phyloP scores from a whole-genome alignment of 768 basidiomycete species.

The Rhizopogon roseolus region DNA sequence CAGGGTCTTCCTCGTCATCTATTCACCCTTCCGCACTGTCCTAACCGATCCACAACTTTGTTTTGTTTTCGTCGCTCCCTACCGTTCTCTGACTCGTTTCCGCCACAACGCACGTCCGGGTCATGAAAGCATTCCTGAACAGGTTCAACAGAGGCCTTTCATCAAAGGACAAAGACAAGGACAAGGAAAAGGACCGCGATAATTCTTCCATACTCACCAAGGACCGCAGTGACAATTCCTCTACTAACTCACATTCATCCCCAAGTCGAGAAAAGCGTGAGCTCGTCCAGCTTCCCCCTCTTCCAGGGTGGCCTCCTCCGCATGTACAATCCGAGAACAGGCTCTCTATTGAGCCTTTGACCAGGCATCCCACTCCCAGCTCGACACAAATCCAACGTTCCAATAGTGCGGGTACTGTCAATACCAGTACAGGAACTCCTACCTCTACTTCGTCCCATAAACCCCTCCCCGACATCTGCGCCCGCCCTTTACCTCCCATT shows the following conservation, averaged over 20 bases:
- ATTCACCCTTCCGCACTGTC: not conserved
- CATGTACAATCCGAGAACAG: conserved; percentile 11
- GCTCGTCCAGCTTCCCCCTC: conserved; percentile 52
- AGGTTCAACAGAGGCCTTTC: conserved; percentile 63
- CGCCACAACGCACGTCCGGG: conserved; percentile 1
- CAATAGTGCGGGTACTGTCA: conserved; percentile 21
- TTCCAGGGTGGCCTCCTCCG: conserved; percentile 64
- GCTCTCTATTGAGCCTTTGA: conserved; percentile 2
- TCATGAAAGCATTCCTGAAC: conserved; percentile 83
- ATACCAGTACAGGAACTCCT: conserved; percentile 36
- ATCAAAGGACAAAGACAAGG: conserved; percentile 54
- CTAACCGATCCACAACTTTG: not conserved
- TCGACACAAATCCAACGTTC: conserved; percentile 23
- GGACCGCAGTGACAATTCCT: conserved; percentile 28
- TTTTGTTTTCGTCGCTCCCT: not conserved
- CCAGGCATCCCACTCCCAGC: conserved; percentile 2
- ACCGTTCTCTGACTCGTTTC: not conserved
- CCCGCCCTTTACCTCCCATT: conserved; percentile 44
- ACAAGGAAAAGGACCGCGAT: conserved; percentile 35
- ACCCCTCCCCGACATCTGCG: conserved; percentile 65
- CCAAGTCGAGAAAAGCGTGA: conserved; percentile 49
- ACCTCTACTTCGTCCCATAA: conserved; percentile 52
- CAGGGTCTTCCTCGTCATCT: not conserved
- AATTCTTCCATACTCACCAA: conserved; percentile 22
- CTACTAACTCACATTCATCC: conserved; percentile 16